Base-by-base conservation (phyloP, 2,329 filamentous ascomycete species). In the Hymenoscyphus occultus region DNA sequence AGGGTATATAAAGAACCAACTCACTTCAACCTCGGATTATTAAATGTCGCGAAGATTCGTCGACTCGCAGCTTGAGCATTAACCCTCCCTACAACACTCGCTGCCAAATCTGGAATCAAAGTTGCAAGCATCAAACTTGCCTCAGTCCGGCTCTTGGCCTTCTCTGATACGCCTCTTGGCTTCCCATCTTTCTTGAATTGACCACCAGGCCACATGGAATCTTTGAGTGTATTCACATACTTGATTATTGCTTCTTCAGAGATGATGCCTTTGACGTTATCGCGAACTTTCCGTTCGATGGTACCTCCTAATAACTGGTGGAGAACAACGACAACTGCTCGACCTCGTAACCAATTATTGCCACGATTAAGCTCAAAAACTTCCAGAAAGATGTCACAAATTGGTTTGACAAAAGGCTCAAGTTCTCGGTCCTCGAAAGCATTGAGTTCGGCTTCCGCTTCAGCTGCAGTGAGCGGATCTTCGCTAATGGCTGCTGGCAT, bases 391-490 rank as follows among this genome's bases (percentile, higher is more conserved):
- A 99, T 89, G 77, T 99, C 95, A 77, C 93, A 97, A 67, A 99
- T 97, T 3, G 95, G 96, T 76, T 97, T 99, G 73, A 99, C 95
- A 74, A 99, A 98, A 0, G 95, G 95, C 74, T 96, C 93, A 1
- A 93, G 82, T 72, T 97, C 92, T 73, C 88, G 89, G 74, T 91
- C 89, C 77, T 98, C 94, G 73, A 96, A 98, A 0, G 94, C 94
- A 65, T 93, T 91, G 59, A 99, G 81, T 77, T 98, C 95, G 0
- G 94, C 94, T 78, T 98, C 93, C 0, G 93, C 95, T 79, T 98
- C 95, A 1, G 88, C 85, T 1, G 85, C 82, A 7, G 78, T 79
- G 64, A 80, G 71, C 5, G 76, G 77, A 59, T 84, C 85, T 67
- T 86, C 84, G 65, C 78, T 81, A 12, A 79, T 79, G 39, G 79